Evolutionary conservation across 2,329 filamentous ascomycete species (phyloP), one percentile per base, ranked within the genome.

Genomic region (Ophiosphaerella narmari): DNA sequence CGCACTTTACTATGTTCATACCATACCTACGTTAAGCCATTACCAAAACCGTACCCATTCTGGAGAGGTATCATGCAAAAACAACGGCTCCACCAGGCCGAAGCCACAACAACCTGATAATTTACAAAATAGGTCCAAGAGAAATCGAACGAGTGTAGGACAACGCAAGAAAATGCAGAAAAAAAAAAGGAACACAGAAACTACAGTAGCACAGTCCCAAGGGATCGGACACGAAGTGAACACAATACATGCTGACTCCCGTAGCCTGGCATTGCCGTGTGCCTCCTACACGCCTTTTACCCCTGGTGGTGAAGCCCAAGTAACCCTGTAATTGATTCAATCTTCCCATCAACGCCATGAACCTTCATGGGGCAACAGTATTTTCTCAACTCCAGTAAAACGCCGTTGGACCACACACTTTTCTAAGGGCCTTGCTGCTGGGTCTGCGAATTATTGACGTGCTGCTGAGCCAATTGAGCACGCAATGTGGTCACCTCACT

Each of bases 401-500:
- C 34, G 42, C 42, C 23, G 26, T 12, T 29, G 7, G 14, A 31
- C 13, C 7, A 16, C n/a, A 18, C 6, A 34, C 7, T 4, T 16
- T 33, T 26, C 16, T 49, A 58, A 37, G 57, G 50, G 29, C 43
- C 48, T 41, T 56, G 55, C 33, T 58, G 57, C 37, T 59, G 54
- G n/a, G 39, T 14, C 46, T 67, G 62, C 35, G 57, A 46, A 38
- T 54, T 57, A 39, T 65, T 66, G n/a, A 64, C 62, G 40, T 70
- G 67, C 50, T 70, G 66, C 48, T 71, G 67, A 29, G 68, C 67
- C n/a, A 73, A 63, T 44, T 72, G 70, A 5, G 66, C 71, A 24
- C 70, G 70, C 23, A 74, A 57, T 9, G 65, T 68, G 6, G 65
- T 70, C 32, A 80, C 69, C 55, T 80, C 78, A 39, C 74, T 74